Evolutionary conservation across 192 early-diverging fungal genomes (phyloP), one percentile per base, ranked within the genome.

Genomic region (Entrophospora sp.): DNA sequence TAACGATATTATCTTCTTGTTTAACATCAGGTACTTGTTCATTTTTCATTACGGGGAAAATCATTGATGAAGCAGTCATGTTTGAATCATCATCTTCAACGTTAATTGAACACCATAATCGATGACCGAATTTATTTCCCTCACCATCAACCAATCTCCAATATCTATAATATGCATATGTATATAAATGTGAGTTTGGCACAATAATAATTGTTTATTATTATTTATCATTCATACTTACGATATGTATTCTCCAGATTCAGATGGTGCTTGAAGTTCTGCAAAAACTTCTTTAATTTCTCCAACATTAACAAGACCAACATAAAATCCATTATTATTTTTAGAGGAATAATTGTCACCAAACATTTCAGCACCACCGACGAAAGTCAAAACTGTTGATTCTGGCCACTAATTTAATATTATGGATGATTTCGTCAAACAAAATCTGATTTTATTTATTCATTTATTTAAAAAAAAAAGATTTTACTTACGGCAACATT

Each of bases 51-150:
- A 58, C 67, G 0, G 77, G 77, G 38, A 75, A 79, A 20, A 79
- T 73, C 77, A 79, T 79, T 27, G 67, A 57, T 20, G 74, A 75
- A 0, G 73, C 69, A 31, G 70, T 67, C 14, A 73, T 48, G 43
- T 66, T 75, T n/a, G 75, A 70, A 37, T 69, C 71, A n/a, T 72
- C 74, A 1, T 67, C 71, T 62, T 79, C 79, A 5, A 89, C 87
- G 16, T 64, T 43, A 42, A 89, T 79, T 24, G 80, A 74, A 59
- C 87, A 89, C 86, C 86, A 89, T 35, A 87, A 40, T 25, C 73
- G 72, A 48, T 86, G 77, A 5, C 87, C 87, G 74, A 89, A 89
- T 40, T 76, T 77, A 28, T 73, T 75, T 7, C 87, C 87, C 3
- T 77, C 62, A 6, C 82, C 77, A 2, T 77, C 73, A 49, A 77